Percentiles rank a stretch among this genome's conserved stretches.
phyloP scores from a whole-genome alignment of 2,329 filamentous ascomycete species.

The Pseudonectria foliicola region DNA sequence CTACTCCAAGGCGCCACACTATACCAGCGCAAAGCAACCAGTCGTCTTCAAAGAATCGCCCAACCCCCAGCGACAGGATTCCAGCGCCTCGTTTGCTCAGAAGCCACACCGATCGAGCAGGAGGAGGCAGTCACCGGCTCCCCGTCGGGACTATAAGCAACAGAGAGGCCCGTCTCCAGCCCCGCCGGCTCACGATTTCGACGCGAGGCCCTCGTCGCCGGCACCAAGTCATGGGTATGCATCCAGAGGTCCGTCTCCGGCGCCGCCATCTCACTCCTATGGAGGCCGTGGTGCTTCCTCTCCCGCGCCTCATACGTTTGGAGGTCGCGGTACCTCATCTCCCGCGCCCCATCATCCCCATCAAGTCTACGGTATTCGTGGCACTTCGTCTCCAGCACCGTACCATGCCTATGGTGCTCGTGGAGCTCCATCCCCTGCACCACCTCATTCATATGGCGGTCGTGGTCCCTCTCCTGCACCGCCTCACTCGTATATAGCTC shows the following conservation, averaged over 20 bases:
- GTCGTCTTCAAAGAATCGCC: constrained; percentile 46
- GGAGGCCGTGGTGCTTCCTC: too few relatives aligned
- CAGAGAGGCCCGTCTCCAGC: constrained; percentile 30
- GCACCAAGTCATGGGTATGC: constrained; percentile 16
- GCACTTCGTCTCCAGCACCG: too few relatives aligned
- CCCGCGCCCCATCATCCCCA: constrained; percentile 29
- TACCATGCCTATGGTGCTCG: too few relatives aligned
- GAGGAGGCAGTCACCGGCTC: constrained; percentile 16
- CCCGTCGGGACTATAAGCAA: constrained; percentile 10
- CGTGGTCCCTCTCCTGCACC: constrained; percentile 34
- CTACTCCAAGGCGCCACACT: constrained; percentile 59
- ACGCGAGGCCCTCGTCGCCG: constrained; percentile 26
- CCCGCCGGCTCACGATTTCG: constrained; percentile 15
- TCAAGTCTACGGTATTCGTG: too few relatives aligned
- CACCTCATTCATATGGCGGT: constrained; percentile 23
- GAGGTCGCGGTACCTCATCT: constrained; percentile 32
- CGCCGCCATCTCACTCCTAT: too few relatives aligned
- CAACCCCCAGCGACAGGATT: constrained; percentile 32
- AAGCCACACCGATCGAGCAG: constrained; percentile 17
- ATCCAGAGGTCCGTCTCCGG: constrained; percentile 23
- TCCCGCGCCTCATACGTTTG: constrained; percentile 22
- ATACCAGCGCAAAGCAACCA: constrained; percentile 55
- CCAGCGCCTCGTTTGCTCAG: constrained; percentile 29
- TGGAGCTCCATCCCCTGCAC: constrained; percentile 7
- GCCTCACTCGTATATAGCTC: constrained; percentile 22